These are phyloP conservation scores for Diaporthe nobilis DNA, from an alignment of 2,329 filamentous ascomycete genomes.

Conservation along the genomic window DNA sequence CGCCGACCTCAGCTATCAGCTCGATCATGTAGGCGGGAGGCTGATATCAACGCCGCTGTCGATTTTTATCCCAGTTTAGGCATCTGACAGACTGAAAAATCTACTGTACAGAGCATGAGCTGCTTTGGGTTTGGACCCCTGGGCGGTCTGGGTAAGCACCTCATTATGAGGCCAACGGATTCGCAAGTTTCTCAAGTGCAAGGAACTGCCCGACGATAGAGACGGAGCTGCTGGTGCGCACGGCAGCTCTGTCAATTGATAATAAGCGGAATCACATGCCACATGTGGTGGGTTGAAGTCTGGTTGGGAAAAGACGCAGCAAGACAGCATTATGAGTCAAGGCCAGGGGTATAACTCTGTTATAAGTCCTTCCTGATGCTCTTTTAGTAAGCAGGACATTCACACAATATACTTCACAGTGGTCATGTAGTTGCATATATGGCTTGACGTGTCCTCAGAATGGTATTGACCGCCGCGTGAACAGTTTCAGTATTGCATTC, in stretches of 20 bases:
- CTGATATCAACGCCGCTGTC: no score
- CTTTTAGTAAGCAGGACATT: background rate
- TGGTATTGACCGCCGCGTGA: background rate
- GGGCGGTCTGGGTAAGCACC: background rate
- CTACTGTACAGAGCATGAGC: no score
- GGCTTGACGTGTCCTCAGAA: background rate
- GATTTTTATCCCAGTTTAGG: background rate
- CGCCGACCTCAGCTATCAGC: no score
- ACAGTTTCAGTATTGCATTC: background rate
- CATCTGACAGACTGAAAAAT: background rate
- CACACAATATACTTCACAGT: background rate
- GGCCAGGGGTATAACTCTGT: background rate
- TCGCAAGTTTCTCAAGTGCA: background rate
- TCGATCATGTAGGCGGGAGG: no score
- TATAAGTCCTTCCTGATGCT: background rate
- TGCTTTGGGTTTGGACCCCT: background rate
- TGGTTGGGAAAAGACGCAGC: background rate
- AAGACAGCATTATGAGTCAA: background rate
- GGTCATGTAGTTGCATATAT: slow-evolving; percentile 14
- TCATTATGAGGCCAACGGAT: background rate
- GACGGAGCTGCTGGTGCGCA: no score
- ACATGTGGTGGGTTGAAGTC: background rate
- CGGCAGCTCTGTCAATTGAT: background rate
- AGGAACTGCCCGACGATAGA: background rate
- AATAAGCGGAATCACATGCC: background rate